Evolutionary conservation across 176 grass and related monocot species (phyloP).

Genomic region (Aegilops sharonensis): DNA sequence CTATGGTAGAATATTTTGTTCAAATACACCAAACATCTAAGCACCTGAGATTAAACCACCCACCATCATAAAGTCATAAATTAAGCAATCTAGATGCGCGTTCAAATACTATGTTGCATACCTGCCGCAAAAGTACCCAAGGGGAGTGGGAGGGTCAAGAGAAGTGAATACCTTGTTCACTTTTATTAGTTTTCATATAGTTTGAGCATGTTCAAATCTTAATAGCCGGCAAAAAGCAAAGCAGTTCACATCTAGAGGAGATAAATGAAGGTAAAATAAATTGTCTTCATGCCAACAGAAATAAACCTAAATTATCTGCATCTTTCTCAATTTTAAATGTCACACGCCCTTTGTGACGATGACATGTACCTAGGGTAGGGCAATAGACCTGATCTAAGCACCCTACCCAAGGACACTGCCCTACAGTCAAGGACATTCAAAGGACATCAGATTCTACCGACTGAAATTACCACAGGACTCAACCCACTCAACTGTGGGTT

Average conservation of each 20-base stretch:
- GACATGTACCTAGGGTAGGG: no score
- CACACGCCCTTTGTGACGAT: background rate
- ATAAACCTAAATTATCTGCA: slow-evolving; percentile 75
- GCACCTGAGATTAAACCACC: background rate
- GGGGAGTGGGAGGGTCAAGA: background rate
- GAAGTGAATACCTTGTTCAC: slow-evolving; percentile 72
- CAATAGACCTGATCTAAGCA: no score
- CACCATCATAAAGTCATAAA: background rate
- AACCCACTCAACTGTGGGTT: no score
- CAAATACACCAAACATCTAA: background rate
- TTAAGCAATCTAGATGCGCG: background rate
- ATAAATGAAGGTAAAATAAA: background rate
- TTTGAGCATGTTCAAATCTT: slow-evolving; percentile 99
- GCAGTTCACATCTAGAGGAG: background rate
- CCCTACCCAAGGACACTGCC: no score
- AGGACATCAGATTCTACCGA: no score
- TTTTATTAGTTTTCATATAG: slow-evolving; percentile 91
- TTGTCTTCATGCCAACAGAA: background rate
- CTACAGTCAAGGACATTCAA: no score
- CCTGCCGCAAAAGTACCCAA: background rate
- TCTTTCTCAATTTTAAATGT: slow-evolving; percentile 95
- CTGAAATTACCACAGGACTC: no score
- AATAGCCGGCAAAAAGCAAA: slow-evolving; percentile 57
- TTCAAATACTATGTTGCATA: background rate
- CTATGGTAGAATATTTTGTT: no score